Base-by-base conservation (phyloP, 2,329 filamentous ascomycete species). In the Botrytis porri region DNA sequence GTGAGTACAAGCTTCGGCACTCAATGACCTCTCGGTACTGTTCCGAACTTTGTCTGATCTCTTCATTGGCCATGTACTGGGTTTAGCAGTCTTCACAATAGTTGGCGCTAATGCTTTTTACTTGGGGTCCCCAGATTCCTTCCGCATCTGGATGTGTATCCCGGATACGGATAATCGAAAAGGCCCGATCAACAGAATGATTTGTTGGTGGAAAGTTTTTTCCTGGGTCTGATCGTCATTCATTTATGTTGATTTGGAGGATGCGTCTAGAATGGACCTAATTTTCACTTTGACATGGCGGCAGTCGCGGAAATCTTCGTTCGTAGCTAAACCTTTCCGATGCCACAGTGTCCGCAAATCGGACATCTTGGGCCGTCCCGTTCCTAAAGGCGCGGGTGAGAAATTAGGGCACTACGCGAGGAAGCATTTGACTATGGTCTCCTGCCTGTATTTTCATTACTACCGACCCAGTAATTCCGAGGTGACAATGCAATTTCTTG, bases 141-240 rank as follows among this genome's bases (percentile, higher is more conserved):
- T 65, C 62, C 62, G 45, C 62, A 65, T 65, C 7, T 43, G 39
- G 61, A 22, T 20, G 45, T 64, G 61, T 64, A 64, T 39, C 61
- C 61, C 61, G 61, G 61, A 64, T 45, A 41, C 39, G 39, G 61
- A 64, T 64, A 64, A 64, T 64, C 61, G 9, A 64, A 64, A 64
- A 64, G 61, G 61, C n/a, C 61, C 61, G 61, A 64, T 64, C 25
- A 45, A 32, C 22, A 7, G 61, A 45, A 22, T 63, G 37, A n/a
- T 43, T 43, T 25, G 22, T 41, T 41, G 2, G 61, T 43, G 12
- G 8, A 25, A 5, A 63, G 61, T 20, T 43, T 41, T 29, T 29
- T 9, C n/a, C 61, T 43, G n/a, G 25, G 8, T 63, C 12, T 29
- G 37, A 63, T 41, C 16, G 16, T 63, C 61, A 22, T 41, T 18